phyloP scores from a whole-genome alignment of 1,139 yeast species.

The Geotrichum bryndzae region DNA sequence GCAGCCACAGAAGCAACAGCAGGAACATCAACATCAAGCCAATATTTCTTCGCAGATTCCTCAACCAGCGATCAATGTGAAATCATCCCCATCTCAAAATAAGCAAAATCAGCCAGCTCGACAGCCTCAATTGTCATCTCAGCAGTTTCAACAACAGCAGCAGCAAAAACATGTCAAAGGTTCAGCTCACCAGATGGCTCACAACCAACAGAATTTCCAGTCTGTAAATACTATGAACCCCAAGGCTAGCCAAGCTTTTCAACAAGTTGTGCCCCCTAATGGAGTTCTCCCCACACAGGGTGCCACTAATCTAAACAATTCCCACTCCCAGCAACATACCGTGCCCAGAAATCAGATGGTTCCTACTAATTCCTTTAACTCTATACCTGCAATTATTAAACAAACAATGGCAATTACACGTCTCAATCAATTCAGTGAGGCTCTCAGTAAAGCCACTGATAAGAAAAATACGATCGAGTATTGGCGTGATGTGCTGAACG shows the following conservation, averaged over 20 bases:
- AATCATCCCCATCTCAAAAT: not conserved
- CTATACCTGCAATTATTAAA: not conserved
- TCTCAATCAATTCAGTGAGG: slow-evolving; percentile 37
- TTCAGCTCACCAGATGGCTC: not conserved
- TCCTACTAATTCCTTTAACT: not conserved
- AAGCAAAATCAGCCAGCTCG: slow-evolving; percentile 32
- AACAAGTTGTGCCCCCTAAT: not conserved
- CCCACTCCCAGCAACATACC: slow-evolving; percentile 10
- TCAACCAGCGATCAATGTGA: not conserved
- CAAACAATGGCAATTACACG: slow-evolving; percentile 9
- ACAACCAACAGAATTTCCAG: not conserved
- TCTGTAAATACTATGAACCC: not conserved
- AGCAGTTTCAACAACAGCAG: slow-evolving; percentile 38
- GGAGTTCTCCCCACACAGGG: slow-evolving; percentile 3
- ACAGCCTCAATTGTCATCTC: slow-evolving; percentile 39
- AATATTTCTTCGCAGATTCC: not conserved
- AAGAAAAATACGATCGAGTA: slow-evolving; percentile 40
- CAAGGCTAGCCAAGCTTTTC: not conserved
- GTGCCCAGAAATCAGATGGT: slow-evolving; percentile 25
- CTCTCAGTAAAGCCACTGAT: slow-evolving; percentile 36
- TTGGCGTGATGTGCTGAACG: slow-evolving; percentile 45
- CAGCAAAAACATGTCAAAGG: not conserved
- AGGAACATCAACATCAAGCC: not conserved
- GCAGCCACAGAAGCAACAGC: not conserved
- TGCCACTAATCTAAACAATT: slow-evolving; percentile 3